Base-by-base conservation (phyloP, 768 basidiomycete genomes). In the Crepidotus variabilis region DNA sequence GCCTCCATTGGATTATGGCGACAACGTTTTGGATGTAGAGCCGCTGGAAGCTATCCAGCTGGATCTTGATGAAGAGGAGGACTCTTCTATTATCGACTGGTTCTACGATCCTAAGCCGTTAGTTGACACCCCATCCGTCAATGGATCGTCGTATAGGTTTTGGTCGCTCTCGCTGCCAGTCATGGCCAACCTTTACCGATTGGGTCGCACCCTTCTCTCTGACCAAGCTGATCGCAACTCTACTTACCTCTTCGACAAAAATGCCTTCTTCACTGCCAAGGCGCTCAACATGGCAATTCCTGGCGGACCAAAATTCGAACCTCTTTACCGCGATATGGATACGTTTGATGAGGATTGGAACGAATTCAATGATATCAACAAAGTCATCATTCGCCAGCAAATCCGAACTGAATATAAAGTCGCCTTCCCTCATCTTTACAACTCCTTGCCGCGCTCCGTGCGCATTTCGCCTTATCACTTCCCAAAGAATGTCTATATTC, bases 341-440 rank as follows among this genome's bases (percentile, higher is more conserved):
- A 80, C 88, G 11, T 98, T 93, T 63, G 97, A 99, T 67, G 97
- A 98, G 69, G 97, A 99, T 67, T 97, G 94, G 94, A 97, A 97
- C 71, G 94, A 97, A 70, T 99, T 99, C 67, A 99, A 99, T 69
- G 97, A 99, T 68, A 97, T 98, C 73, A 95, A 97, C 76, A 99
- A 99, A 72, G 90, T 99, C 66, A 96, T 99, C 71, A 98, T 99
- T 63, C 94, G 97, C 20, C 94, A 98, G 68, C 93, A 97, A 71
- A 96, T 98, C 60, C 85, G 97, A 47, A 98, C 96, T 1, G 97
- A 99, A 74, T 98, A 99, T 82, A 98, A 96, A 71, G 94, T 99
- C 51, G 96, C 95, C 2, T 98, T 98, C 80, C 96, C 97, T 32
- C 96, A 99, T 67, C 81, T 99, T 1, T 99, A 99, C 76, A 99